These are phyloP conservation scores for Nevesoporus exiguus DNA, from an alignment of 768 basidiomycete species.

Conservation along the genomic window DNA sequence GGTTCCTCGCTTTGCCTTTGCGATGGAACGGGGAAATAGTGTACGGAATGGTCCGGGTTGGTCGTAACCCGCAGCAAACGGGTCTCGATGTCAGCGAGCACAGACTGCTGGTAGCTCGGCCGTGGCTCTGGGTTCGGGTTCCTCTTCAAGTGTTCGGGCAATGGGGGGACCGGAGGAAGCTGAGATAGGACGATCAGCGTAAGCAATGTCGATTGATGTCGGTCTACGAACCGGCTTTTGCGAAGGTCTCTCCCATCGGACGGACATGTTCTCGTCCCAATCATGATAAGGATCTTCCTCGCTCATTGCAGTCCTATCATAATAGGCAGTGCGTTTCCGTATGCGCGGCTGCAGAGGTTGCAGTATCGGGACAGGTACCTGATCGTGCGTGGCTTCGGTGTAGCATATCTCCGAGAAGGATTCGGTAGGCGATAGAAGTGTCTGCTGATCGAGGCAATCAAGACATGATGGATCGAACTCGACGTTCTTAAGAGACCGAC, in stretches of 20 bases:
- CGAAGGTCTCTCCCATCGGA: conserved; percentile 11
- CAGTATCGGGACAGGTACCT: conserved; percentile 23
- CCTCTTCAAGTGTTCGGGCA: conserved; percentile 26
- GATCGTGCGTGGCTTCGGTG: conserved; percentile 37
- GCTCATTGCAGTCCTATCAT: conserved; percentile 34
- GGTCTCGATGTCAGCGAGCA: conserved; percentile 32
- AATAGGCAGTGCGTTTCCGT: conserved; percentile 26
- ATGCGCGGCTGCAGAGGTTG: conserved; percentile 34
- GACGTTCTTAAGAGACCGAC: conserved; percentile 34
- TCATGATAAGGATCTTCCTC: conserved; percentile 35
- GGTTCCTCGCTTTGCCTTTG: conserved; percentile 33
- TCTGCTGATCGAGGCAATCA: conserved; percentile 41
- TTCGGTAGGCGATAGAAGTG: conserved; percentile 38
- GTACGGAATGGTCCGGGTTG: conserved; percentile 30
- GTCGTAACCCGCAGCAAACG: conserved; percentile 25
- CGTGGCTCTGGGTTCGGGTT: conserved; percentile 11
- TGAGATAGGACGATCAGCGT: conserved; percentile 8
- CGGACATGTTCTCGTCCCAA: conserved; percentile 35
- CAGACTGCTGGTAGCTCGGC: conserved; percentile 29
- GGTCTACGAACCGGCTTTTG: conserved; percentile 23
- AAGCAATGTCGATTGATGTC: background rate
- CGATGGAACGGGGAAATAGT: conserved; percentile 33
- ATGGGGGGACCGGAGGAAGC: conserved; percentile 27
- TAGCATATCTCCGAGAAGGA: conserved; percentile 45
- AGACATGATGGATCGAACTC: conserved; percentile 41